phyloP scores from a whole-genome alignment of 139 green algal genomes.

The Deuterostichococcus epilithicus region DNA sequence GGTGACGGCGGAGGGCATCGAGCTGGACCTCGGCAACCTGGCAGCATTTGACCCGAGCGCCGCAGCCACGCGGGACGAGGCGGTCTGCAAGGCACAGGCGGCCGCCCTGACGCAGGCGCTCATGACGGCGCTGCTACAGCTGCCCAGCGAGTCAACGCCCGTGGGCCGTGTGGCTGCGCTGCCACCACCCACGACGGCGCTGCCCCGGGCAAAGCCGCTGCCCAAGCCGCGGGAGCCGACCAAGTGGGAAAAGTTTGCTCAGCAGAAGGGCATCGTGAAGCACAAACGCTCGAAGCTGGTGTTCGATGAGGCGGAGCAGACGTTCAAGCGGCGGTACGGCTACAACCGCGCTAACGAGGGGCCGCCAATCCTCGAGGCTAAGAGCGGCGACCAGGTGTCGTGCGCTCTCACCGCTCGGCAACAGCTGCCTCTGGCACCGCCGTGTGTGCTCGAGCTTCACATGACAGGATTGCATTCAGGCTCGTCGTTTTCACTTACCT shows the following conservation, averaged over 20 bases:
- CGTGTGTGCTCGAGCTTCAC: no score
- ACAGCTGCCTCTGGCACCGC: no score
- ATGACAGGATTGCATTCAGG: no score
- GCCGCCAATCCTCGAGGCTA: constrained; percentile 83
- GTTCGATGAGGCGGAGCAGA: constrained; percentile 76
- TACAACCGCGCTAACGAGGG: constrained; percentile 82
- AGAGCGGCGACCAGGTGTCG: constrained; percentile 63
- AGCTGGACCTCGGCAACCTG: constrained; percentile 86
- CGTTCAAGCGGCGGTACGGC: constrained; percentile 79
- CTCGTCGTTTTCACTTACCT: no score
- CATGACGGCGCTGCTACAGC: constrained; percentile 60
- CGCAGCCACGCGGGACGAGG: constrained; percentile 42
- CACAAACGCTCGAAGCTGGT: constrained; percentile 83
- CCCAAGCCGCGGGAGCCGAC: constrained; percentile 79
- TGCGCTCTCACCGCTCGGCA: no score
- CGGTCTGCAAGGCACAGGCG: constrained; percentile 43
- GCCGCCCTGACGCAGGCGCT: constrained; percentile 69
- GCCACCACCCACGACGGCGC: constrained; percentile 56
- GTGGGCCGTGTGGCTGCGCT: constrained; percentile 71
- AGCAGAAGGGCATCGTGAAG: constrained; percentile 92
- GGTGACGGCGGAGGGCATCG: constrained; percentile 50
- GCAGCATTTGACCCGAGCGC: constrained; percentile 66
- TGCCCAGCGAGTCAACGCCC: constrained; percentile 56
- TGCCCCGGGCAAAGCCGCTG: constrained; percentile 82
- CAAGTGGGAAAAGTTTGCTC: constrained; percentile 92